Evolutionary conservation across 768 basidiomycete genomes (phyloP), one percentile per base, ranked within the genome.

Genomic region (Boletellus sp.): DNA sequence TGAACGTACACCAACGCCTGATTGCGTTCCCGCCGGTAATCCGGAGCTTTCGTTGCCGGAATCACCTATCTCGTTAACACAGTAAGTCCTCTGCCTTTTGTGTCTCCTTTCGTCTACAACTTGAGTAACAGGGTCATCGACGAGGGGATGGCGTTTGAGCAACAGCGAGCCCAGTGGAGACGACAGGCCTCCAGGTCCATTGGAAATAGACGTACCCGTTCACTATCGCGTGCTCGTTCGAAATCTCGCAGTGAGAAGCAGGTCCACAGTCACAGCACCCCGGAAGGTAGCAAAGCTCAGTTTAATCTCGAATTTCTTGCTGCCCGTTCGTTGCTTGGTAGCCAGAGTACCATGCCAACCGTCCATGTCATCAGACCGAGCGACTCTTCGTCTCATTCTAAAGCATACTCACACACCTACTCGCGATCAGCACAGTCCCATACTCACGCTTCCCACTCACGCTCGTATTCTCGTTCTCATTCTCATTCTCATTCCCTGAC

Each of bases 111-210:
- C 12, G 4, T 46, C 22, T 37, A n/a, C 19, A 11, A 37, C 45
- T 0, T 56, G 0, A 19, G 31, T 26, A 4, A n/a, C 34, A 90
- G 87, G 57, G 87, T 89, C 20, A 69, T 90, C 10, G 78, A 80
- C 52, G 85, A 88, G 53, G 78, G 82, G 11, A 71, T 79, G 46
- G 70, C 70, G 40, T 73, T 90, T 11, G 75, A 81, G n/a, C 72
- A 71, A 43, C 78, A 90, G 52, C 81, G 88, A 15, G 74, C 77
- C 43, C 69, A 73, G 55, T 90, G 88, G 88, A 79, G 84, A 56
- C 61, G 66, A 3, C 78, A 84, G 53, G 88, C 88, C 0, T 68
- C 71, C 0, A 70, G 67, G 28, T 87, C 87, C 6, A 77, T 87
- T 52, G 80, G 81, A 45, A 87, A 88, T 62, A 80, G 76, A 54